Evolutionary conservation across 148 eudicot species (phyloP).

Genomic region (Cornus controversa): DNA sequence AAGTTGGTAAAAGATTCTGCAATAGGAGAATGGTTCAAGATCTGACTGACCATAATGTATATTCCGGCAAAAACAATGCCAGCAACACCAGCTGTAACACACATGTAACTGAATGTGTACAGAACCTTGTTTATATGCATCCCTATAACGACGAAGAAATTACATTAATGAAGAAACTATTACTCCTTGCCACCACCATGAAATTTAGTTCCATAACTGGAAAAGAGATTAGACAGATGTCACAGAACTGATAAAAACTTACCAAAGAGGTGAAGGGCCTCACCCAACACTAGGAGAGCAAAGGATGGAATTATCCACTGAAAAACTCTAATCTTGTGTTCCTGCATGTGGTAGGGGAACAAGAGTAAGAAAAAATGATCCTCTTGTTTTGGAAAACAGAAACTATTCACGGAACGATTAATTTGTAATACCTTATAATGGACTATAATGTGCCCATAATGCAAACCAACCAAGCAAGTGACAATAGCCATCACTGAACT

Average conservation of each 20-base stretch:
- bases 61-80: conserved; percentile 20
- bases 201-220: background rate
- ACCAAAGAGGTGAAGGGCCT: conserved; percentile 13
- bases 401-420: background rate
- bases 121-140: conserved; percentile 26
- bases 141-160: too few species aligned
- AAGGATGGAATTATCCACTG: conserved; percentile 8
- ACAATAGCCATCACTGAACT: conserved; percentile 26
- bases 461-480: conserved; percentile 24
- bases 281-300: conserved; percentile 12
- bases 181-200: background rate
- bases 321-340: conserved; percentile 14
- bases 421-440: conserved; percentile 24
- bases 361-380: background rate
- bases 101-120: conserved; percentile 21
- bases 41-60: conserved; percentile 19
- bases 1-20: background rate
- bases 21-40: background rate
- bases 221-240: background rate
- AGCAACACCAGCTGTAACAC: conserved; percentile 24
- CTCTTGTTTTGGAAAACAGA: background rate
- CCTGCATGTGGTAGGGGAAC: conserved; percentile 6
- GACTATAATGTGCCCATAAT: conserved; percentile 24
- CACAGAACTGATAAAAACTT: background rate
- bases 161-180: background rate